Base-by-base conservation (phyloP, 2,329 filamentous ascomycete genomes). In the Hymenoscyphus repandus region DNA sequence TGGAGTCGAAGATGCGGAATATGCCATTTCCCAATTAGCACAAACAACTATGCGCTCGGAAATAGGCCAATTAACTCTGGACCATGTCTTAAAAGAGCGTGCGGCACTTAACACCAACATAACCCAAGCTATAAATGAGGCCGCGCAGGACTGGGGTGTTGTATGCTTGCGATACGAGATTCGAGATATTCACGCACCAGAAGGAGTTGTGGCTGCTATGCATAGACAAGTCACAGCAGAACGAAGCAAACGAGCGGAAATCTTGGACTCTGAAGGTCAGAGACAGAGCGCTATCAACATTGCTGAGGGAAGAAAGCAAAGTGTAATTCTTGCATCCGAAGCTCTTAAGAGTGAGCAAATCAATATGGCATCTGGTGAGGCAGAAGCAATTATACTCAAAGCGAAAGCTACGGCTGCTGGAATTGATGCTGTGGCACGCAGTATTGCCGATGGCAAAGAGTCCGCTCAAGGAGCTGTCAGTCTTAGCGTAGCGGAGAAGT, bases 31-130 rank as follows among this genome's bases (percentile, higher is more conserved):
- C 7, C 93, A 99, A 68, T 85, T 99, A 42, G 93, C 93, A 13
- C 93, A 99, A 73, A 99, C 93, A 10, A 97, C 93, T 0, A 99
- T 99, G 93, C 90, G 93, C 64, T 95, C 88, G 65, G 93, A 99
- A 71, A 99, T 99, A 64, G 93, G 93, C 58, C 93, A 97, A 70
- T 79, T 99, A 53, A 88, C 90, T 1, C 86, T 99, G 62, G 93
- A 99, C 71, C 92, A 99, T 72, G 93, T 99, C 40, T 80, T 99
- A 52, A 97, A 97, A 70, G 93, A 99, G 77, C 90, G 93, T 58
- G 90, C 91, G 2, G 89, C 90, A 17, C 84, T 99, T 60, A 99
- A 99, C 76, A 90, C 83, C 58, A 97, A 99, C 73, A 99, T 99
- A 68, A 97, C 93, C n/a, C 86, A 89, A 51, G 92, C 93, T 39